Evolutionary conservation across 805 yeast species (phyloP).

Genomic region (Lipomyces yamanashiensis): DNA sequence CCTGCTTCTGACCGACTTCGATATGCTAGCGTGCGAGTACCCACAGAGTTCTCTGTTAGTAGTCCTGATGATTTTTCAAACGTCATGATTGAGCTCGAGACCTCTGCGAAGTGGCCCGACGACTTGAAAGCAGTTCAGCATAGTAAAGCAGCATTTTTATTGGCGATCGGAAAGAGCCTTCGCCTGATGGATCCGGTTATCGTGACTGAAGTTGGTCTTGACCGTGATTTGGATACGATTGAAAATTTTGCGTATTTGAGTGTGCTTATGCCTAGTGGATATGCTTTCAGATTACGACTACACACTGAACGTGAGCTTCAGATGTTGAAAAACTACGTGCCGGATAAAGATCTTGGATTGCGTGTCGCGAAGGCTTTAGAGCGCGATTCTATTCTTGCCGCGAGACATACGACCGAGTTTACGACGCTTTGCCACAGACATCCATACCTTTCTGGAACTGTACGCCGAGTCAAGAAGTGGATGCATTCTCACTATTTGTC

Average conservation of each 20-base stretch:
- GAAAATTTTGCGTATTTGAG: conserved; percentile 55
- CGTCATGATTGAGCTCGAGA: conserved; percentile 82
- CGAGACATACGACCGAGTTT: conserved; percentile 73
- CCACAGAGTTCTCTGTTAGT: conserved; percentile 61
- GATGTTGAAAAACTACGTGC: conserved; percentile 52
- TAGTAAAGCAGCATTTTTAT: conserved; percentile 85
- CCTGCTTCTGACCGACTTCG: conserved; percentile 79
- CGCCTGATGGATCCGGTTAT: conserved; percentile 56
- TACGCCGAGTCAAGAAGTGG: conserved; percentile 88
- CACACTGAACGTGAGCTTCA: conserved; percentile 83
- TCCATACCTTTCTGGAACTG: conserved; percentile 77
- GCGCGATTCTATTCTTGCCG: conserved; percentile 21
- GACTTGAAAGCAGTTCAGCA: conserved; percentile 82
- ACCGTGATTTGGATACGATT: conserved; percentile 50
- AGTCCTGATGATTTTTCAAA: conserved; percentile 60
- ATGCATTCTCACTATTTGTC: conserved; percentile 78
- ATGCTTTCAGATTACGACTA: conserved; percentile 77
- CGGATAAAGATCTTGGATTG: conserved; percentile 55
- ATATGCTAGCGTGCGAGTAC: conserved; percentile 73
- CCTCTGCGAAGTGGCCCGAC: conserved; percentile 94
- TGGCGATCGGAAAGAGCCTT: conserved; percentile 63
- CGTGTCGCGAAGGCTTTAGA: conserved; percentile 19
- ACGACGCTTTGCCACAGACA: conserved; percentile 70
- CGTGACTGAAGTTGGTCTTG: conserved; percentile 65
- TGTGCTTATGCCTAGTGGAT: conserved; percentile 86